phyloP scores from a whole-genome alignment of 441 rosid species.

The Euphorbia celastroides region DNA sequence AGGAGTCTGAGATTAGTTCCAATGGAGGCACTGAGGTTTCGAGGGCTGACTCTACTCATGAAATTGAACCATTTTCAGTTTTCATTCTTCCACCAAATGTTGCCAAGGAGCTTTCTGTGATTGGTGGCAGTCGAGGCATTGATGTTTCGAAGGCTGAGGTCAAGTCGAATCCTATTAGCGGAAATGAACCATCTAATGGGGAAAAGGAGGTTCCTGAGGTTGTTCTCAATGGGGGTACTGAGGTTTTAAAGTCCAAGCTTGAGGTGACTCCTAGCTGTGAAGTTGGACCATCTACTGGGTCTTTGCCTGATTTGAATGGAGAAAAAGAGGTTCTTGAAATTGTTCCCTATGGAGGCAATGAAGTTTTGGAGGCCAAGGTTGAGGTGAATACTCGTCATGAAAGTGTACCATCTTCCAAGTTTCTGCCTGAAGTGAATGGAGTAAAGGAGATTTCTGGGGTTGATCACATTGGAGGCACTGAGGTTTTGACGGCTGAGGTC shows the following conservation, averaged over 20 bases:
- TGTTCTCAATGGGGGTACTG: neutral
- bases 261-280: constrained; percentile 18
- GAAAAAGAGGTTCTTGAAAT: constrained; percentile 14
- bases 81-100: neutral
- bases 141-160: neutral
- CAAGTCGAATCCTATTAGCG: neutral
- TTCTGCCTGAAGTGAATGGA: neutral
- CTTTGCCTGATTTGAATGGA: constrained; percentile 11
- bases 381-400: constrained; percentile 18
- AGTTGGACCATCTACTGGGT: constrained; percentile 19
- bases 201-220: constrained; percentile 9
- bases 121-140: neutral
- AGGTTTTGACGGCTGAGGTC: neutral
- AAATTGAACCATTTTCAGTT: neutral
- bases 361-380: constrained; percentile 14
- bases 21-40: constrained; percentile 20
- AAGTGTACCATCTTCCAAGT: neutral
- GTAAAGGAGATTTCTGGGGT: neutral
- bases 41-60: constrained; percentile 16
- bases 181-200: constrained; percentile 8
- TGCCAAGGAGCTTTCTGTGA: neutral
- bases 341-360: constrained; percentile 21
- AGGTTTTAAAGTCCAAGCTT: neutral
- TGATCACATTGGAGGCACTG: neutral
- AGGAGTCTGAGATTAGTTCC: constrained; percentile 14